Evolutionary conservation across 1,139 yeast species (phyloP).

Genomic region (Yamadazyma epiphylla): DNA sequence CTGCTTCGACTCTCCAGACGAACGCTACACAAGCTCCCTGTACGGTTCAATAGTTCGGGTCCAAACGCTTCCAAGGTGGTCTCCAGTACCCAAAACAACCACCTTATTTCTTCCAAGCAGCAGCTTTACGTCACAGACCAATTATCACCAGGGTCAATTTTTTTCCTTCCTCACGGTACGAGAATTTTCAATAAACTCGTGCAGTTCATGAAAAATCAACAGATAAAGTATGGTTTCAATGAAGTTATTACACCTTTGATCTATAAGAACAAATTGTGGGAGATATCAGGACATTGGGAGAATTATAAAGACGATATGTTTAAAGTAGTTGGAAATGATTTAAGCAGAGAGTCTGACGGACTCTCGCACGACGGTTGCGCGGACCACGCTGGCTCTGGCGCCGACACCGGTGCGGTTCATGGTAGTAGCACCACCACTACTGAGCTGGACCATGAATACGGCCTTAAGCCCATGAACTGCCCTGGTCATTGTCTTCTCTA

Average conservation of each 20-base stretch:
- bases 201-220: conserved; percentile 80
- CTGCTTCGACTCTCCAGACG: too few species aligned
- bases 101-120: conserved; percentile 58
- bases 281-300: conserved; percentile 94
- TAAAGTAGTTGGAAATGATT: conserved; percentile 56
- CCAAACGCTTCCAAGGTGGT: not conserved
- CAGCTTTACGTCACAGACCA: conserved; percentile 73
- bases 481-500: conserved; percentile 96
- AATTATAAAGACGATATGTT: conserved; percentile 96
- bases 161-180: conserved; percentile 90
- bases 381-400: too few species aligned
- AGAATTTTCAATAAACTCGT: conserved; percentile 76
- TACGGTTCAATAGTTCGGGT: not conserved
- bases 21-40: not conserved
- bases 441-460: conserved; percentile 51
- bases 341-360: conserved; percentile 24
- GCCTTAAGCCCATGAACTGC: conserved; percentile 97
- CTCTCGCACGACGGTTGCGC: conserved; percentile 15
- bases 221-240: conserved; percentile 77
- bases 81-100: conserved; percentile 35
- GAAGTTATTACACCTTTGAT: conserved; percentile 94
- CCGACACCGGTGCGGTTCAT: too few species aligned
- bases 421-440: not conserved
- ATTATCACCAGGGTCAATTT: conserved; percentile 81
- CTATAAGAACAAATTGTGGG: conserved; percentile 82